These are phyloP conservation scores for Sarocladium brachiariae DNA, from an alignment of 2,329 filamentous ascomycete genomes.

Conservation along the genomic window DNA sequence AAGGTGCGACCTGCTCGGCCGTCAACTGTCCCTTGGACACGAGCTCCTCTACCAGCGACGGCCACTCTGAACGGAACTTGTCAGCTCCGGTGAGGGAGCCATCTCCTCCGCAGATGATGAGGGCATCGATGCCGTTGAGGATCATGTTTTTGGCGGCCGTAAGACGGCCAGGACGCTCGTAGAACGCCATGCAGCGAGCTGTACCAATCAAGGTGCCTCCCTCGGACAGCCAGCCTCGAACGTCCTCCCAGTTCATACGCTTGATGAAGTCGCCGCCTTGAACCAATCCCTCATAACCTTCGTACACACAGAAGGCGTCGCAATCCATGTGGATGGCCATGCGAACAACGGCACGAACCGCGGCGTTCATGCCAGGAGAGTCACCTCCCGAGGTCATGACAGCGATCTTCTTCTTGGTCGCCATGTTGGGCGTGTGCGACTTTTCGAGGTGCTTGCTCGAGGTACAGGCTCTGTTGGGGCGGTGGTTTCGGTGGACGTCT, in stretches of 20 bases:
- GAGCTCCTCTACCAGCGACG: conserved; percentile 77
- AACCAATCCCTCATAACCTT: conserved; percentile 94
- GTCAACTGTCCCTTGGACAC: conserved; percentile 67
- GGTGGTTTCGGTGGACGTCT: not conserved
- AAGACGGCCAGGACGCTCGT: conserved; percentile 76
- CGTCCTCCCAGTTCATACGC: conserved; percentile 86
- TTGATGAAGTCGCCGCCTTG: conserved; percentile 82
- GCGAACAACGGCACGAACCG: conserved; percentile 82
- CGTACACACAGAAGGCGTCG: conserved; percentile 75
- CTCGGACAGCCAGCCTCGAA: conserved; percentile 87
- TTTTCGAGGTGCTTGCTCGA: not conserved
- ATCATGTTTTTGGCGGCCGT: conserved; percentile 92
- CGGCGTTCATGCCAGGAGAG: conserved; percentile 90
- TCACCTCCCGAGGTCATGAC: conserved; percentile 94
- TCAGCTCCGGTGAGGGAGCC: conserved; percentile 94
- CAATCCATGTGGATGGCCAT: conserved; percentile 82
- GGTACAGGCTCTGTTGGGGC: too few species aligned
- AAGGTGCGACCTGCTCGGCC: conserved; percentile 63
- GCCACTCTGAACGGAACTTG: conserved; percentile 89
- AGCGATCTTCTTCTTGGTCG: conserved; percentile 62
- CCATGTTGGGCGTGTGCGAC: conserved; percentile 28
- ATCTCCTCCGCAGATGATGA: conserved; percentile 96
- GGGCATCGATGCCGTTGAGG: conserved; percentile 82
- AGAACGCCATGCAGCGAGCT: conserved; percentile 87
- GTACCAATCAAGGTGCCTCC: conserved; percentile 96